Percentiles rank a stretch among this genome's conserved stretches.
Evolutionary conservation across 257 asterid species (phyloP).

Genomic region (Solanum bulbocastanum): DNA sequence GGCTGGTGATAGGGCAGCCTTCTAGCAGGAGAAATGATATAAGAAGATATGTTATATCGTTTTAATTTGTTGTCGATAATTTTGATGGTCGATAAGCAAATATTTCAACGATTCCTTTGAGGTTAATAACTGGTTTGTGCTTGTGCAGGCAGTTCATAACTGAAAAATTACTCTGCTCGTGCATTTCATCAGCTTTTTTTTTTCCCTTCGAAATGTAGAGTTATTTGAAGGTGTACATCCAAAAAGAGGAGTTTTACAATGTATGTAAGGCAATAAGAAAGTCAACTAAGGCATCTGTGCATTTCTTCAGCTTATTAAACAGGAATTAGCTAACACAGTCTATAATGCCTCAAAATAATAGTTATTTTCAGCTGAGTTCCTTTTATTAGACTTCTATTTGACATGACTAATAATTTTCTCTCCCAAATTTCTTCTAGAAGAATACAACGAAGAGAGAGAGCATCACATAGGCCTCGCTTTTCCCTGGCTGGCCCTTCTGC

Average conservation of each 20-base stretch:
- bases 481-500: background rate
- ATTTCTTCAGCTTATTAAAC: background rate
- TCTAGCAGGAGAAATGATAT: background rate
- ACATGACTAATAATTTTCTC: background rate
- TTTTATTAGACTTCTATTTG: background rate
- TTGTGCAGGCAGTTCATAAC: background rate
- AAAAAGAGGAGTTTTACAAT: background rate
- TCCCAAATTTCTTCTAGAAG: background rate
- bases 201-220: background rate
- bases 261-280: background rate
- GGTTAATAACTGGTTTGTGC: background rate
- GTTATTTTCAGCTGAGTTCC: background rate
- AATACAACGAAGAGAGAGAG: background rate
- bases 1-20: background rate
- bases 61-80: background rate
- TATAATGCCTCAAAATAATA: background rate
- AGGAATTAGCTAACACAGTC: background rate
- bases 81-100: background rate
- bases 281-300: background rate
- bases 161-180: background rate
- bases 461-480: background rate
- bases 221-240: background rate
- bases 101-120: background rate
- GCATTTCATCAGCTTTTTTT: background rate
- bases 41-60: background rate